These are phyloP conservation scores for Poronia punctata DNA, from an alignment of 495 filamentous ascomycete genomes.

Conservation along the genomic window DNA sequence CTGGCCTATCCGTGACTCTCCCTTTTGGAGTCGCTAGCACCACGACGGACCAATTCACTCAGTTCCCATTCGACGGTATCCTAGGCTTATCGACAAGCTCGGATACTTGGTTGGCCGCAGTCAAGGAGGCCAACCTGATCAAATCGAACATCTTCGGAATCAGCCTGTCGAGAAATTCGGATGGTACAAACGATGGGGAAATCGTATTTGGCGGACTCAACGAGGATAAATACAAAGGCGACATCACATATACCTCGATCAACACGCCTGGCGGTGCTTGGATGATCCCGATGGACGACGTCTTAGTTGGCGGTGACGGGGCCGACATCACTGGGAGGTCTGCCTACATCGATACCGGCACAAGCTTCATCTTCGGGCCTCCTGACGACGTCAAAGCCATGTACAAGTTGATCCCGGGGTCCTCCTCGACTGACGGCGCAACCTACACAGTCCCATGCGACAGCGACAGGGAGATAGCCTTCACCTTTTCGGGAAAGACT, in stretches of 20 bases:
- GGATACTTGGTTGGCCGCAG: conserved; percentile 56
- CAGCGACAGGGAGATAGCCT: conserved; percentile 37
- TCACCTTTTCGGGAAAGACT: conserved; percentile 41
- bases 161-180: conserved; percentile 54
- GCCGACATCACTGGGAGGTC: conserved; percentile 43
- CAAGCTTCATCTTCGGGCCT: conserved; percentile 66
- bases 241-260: conserved; percentile 55
- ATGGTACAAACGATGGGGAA: conserved; percentile 62
- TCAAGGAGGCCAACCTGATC: conserved; percentile 52
- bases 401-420: conserved; percentile 58
- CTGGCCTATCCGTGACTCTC: conserved; percentile 52
- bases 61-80: conserved; percentile 83
- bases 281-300: conserved; percentile 62
- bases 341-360: conserved; percentile 77
- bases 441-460: conserved; percentile 65
- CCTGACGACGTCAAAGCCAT: conserved; percentile 55
- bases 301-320: conserved; percentile 48
- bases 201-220: conserved; percentile 71
- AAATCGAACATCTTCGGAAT: conserved; percentile 60
- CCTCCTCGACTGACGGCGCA: conserved; percentile 37
- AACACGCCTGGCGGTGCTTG: conserved; percentile 43
- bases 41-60: conserved; percentile 60
- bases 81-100: conserved; percentile 62
- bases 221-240: conserved; percentile 54
- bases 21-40: conserved; percentile 62